Base-by-base conservation (phyloP, 2,329 filamentous ascomycete species). In the Teratosphaeria destructans region DNA sequence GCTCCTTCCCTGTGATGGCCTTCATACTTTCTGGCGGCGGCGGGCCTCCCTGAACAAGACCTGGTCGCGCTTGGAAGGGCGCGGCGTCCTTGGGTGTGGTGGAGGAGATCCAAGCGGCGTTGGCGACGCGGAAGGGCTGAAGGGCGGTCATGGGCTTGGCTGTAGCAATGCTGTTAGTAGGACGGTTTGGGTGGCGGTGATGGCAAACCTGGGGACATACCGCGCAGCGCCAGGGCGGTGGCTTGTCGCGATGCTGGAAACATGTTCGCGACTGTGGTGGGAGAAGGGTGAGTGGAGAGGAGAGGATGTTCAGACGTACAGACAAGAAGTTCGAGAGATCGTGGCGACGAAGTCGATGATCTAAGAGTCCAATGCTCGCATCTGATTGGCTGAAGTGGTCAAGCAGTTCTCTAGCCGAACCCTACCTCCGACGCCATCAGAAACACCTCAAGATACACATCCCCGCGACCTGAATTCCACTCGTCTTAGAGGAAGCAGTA, bases 131-230 rank as follows among this genome's bases (percentile, higher is more conserved):
- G 74, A 85, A 83, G 65, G 85, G 83, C 62, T 86, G 73, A 69
- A 89, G 76, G 61, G 84, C 78, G 59, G 79, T 79, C 58, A 82
- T 76, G 65, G 88, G 87, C 77, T 85, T 88, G 75, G 79, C 88
- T 90, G 70, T 68, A 23, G 54, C 37, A 49, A 35, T 39, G 39
- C 54, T 62, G 65, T 71, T 61, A 71, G 64, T 68, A 49, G 43
- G 19, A 10, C 8, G 61, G 55, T 56, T n/a, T 26, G 32, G 54
- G 55, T 59, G 56, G 56, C 57, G 43, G 2, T 47, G 47, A 55
- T 35, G 34, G 23, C 2, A 54, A 34, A 23, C 55, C 49, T 32
- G 53, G 11, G 55, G 29, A 72, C 76, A 59, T 74, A 82, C 80
- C 79, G 76, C 80, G 77, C 66, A 82, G 76, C 65, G 79, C 80